Percentiles rank a stretch among this genome's conserved stretches.
Evolutionary conservation across 2,329 filamentous ascomycete genomes (phyloP).

Genomic region (Ceratocystis eucalypticola): DNA sequence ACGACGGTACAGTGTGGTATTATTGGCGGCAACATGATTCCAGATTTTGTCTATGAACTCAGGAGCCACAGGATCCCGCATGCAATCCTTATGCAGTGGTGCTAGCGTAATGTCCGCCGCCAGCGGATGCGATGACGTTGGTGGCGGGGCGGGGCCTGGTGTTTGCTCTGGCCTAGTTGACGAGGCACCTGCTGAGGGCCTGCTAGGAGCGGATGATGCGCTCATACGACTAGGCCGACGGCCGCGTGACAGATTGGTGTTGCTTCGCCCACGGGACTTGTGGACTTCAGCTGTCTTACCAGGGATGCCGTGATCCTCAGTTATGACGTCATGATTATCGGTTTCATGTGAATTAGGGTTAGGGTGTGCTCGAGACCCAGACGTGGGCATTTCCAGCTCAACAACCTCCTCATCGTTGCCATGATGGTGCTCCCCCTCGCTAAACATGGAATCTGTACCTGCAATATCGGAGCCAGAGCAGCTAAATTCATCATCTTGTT

Average conservation of each 20-base stretch:
- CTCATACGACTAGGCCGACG: constrained; percentile 15
- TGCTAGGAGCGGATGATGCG: background rate
- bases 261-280: constrained; percentile 22
- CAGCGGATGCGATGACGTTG: constrained; percentile 35
- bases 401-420: background rate
- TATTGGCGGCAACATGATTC: constrained; percentile 79
- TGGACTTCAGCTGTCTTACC: constrained; percentile 34
- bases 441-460: constrained; percentile 26
- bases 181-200: constrained; percentile 21
- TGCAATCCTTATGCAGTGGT: constrained; percentile 74
- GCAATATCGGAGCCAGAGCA: constrained; percentile 24
- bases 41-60: constrained; percentile 79
- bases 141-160: constrained; percentile 16
- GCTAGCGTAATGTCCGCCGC: constrained; percentile 59
- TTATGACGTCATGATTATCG: constrained; percentile 47
- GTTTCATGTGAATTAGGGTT: constrained; percentile 65
- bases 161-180: background rate
- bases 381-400: background rate
- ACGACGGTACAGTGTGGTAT: constrained; percentile 82
- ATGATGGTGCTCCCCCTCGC: background rate
- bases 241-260: constrained; percentile 22
- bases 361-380: constrained; percentile 49
- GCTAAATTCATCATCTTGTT: constrained; percentile 27
- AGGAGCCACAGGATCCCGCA: constrained; percentile 75
- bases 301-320: constrained; percentile 50